Base-by-base conservation (phyloP, 495 filamentous ascomycete species). In the Halenospora varia region DNA sequence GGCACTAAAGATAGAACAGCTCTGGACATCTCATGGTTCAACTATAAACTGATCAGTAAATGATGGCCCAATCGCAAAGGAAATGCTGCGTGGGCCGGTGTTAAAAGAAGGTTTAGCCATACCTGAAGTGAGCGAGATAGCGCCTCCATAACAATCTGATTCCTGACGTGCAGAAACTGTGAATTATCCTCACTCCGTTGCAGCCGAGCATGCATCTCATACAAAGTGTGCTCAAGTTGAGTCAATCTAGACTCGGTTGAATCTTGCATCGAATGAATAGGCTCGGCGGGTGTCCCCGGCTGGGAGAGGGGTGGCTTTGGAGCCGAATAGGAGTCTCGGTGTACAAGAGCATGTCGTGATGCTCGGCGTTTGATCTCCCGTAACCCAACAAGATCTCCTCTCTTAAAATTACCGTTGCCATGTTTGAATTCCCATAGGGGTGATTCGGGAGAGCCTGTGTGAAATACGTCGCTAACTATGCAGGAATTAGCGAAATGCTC, bases 341-440 rank as follows among this genome's bases (percentile, higher is more conserved):
- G 92, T 48, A 96, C 96, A 61, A 97, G 75, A 29, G 94, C 89
- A 75, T 98, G 95, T 52, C 94, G 80, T 25, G 94, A 97, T n/a
- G 94, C 95, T 39, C 94, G 83, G 61, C 94, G 87, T 70, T 97
- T 97, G 74, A 98, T 98, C 70, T 98, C 94, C 40, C 94, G 81
- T 51, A 98, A 75, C 45, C 94, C 92, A 49, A 90, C 84, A 44
- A 98, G 75, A 71, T 98, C 94, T 46, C 94, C 94, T 62, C 92
- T 82, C 71, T 92, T 96, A 77, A 98, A 98, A 70, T 88, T 97
- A 25, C 94, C 94, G 69, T 94, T 96, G 49, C 94, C 94, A 69
- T 98, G 94, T 73, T 97, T 98, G 70, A 98, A 98, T 70, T 98
- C 94, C 94, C 94, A 98, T 17, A 98, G 77, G 3, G 94, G 88